phyloP scores from a whole-genome alignment of 192 early-diverging fungal species.

The Mortierella claussenii region DNA sequence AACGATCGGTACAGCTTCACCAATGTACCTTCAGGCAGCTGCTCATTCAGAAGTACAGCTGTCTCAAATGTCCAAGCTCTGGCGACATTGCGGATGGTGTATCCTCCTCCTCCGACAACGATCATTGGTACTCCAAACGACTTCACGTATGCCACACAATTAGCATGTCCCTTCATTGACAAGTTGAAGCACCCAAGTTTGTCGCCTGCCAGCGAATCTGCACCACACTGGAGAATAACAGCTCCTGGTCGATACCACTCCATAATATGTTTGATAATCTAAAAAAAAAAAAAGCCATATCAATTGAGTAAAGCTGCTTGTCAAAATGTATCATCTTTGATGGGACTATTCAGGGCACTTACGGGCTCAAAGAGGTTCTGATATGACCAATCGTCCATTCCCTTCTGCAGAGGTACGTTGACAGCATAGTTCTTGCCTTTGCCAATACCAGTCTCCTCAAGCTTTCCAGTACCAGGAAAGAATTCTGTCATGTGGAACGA shows the following conservation, averaged over 20 bases:
- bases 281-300: too few species aligned
- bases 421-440: slow-evolving; percentile 93
- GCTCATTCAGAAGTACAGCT: slow-evolving; percentile 80
- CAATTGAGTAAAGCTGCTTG: too few species aligned
- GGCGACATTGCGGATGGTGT: slow-evolving; percentile 97
- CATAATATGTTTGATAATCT: slow-evolving; percentile 95
- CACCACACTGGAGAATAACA: slow-evolving; percentile 96
- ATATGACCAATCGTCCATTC: slow-evolving; percentile 95
- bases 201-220: slow-evolving; percentile 95
- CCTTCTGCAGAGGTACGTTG: slow-evolving; percentile 95
- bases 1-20: not conserved
- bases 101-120: slow-evolving; percentile 96
- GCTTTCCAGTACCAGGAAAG: slow-evolving; percentile 94
- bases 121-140: slow-evolving; percentile 91
- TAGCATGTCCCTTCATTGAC: slow-evolving; percentile 93
- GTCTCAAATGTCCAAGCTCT: slow-evolving; percentile 97
- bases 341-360: slow-evolving; percentile 14
- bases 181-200: slow-evolving; percentile 96
- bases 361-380: slow-evolving; percentile 71
- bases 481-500: slow-evolving; percentile 98
- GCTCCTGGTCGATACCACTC: slow-evolving; percentile 91
- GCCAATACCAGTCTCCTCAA: slow-evolving; percentile 88
- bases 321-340: too few species aligned
- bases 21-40: slow-evolving; percentile 68
- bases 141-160: slow-evolving; percentile 92